Evolutionary conservation across 208 protist species (phyloP).

Genomic region (Tritrichomonas foetus): DNA sequence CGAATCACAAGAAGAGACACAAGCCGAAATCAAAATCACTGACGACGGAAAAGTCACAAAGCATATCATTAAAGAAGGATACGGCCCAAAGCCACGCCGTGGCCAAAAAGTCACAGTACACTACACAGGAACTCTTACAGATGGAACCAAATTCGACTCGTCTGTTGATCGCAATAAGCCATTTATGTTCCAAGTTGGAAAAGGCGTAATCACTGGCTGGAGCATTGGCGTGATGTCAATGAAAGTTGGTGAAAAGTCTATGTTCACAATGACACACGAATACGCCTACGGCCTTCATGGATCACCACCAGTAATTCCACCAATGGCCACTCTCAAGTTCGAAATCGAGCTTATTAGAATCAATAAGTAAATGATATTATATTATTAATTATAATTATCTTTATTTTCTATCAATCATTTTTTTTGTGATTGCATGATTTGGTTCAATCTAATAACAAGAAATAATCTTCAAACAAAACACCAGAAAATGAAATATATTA

Average conservation of each 20-base stretch:
- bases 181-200: slow-evolving; percentile 61
- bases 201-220: slow-evolving; percentile 66
- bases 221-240: slow-evolving; percentile 52
- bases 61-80: neutral
- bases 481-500: no score
- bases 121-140: slow-evolving; percentile 63
- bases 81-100: neutral
- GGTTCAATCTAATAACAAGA: no score
- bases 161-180: slow-evolving; percentile 48
- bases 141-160: slow-evolving; percentile 66
- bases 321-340: slow-evolving; percentile 51
- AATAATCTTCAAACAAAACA: no score
- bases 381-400: no score
- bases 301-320: slow-evolving; percentile 52
- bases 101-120: slow-evolving; percentile 54
- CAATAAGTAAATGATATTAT: neutral
- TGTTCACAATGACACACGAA: slow-evolving; percentile 47
- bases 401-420: no score
- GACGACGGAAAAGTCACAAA: slow-evolving; percentile 2
- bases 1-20: no score
- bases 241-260: slow-evolving; percentile 52
- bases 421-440: no score
- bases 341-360: slow-evolving; percentile 46
- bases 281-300: slow-evolving; percentile 54
- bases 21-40: neutral